These are phyloP conservation scores for Vigna radiata DNA, from an alignment of 306 rosid genomes.

Conservation along the genomic window DNA sequence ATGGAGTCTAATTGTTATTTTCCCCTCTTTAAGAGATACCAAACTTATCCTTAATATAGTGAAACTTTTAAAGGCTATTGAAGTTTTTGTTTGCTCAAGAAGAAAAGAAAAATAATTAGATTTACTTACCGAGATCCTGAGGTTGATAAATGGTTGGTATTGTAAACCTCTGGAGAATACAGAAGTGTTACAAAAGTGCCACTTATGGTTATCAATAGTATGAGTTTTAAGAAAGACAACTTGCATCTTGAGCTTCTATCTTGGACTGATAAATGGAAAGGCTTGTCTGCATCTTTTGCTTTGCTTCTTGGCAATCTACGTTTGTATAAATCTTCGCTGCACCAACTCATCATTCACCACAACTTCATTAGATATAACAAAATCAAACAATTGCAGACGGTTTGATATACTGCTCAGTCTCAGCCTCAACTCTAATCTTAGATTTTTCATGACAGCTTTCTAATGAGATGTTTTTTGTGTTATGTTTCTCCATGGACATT, in stretches of 20 bases:
- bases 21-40: too few species aligned
- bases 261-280: slow-evolving; percentile 64
- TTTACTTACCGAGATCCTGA: slow-evolving; percentile 59
- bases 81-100: too few species aligned
- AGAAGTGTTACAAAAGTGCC: slow-evolving; percentile 71
- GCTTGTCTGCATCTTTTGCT: slow-evolving; percentile 63
- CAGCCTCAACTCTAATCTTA: slow-evolving; percentile 4
- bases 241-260: slow-evolving; percentile 79
- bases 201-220: slow-evolving; percentile 59
- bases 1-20: too few species aligned
- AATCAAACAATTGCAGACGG: slow-evolving; percentile 3
- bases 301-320: slow-evolving; percentile 64
- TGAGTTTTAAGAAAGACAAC: slow-evolving; percentile 66
- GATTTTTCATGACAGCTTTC: not conserved
- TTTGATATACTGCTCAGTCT: not conserved
- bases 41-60: too few species aligned
- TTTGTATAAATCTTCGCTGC: slow-evolving; percentile 76
- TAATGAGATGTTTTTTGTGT: not conserved
- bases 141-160: slow-evolving; percentile 55
- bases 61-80: too few species aligned
- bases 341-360: slow-evolving; percentile 37
- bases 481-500: not conserved
- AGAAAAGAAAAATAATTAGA: not conserved
- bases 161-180: slow-evolving; percentile 76
- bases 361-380: slow-evolving; percentile 13